Evolutionary conservation across 495 filamentous ascomycete species (phyloP).

Genomic region (Penicillium simplicissimum): DNA sequence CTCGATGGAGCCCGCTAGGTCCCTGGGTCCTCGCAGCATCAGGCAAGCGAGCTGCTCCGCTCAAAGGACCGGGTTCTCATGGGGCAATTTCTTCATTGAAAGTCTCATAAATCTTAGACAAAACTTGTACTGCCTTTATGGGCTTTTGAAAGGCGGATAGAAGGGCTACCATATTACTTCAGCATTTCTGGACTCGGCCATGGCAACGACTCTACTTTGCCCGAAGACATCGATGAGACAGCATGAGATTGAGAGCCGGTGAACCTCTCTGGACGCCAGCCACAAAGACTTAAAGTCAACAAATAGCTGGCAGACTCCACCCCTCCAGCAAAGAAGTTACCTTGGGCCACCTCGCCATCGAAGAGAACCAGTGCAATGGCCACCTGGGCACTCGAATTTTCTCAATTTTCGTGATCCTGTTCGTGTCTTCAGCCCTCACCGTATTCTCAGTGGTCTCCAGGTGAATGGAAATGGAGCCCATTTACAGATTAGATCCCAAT

Average conservation of each 20-base stretch:
- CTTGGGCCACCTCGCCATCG: too few relatives aligned
- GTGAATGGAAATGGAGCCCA: too few relatives aligned
- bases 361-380: too few relatives aligned
- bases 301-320: slow-evolving; percentile 11
- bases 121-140: background rate
- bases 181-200: background rate
- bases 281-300: background rate
- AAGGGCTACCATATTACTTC: background rate
- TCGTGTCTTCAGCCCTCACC: too few relatives aligned
- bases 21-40: slow-evolving; percentile 3
- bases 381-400: too few relatives aligned
- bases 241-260: background rate
- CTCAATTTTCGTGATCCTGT: too few relatives aligned
- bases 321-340: too few relatives aligned
- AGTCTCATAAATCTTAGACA: too few relatives aligned
- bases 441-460: too few relatives aligned
- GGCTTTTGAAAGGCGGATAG: background rate
- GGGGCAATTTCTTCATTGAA: too few relatives aligned
- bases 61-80: background rate
- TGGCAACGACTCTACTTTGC: background rate
- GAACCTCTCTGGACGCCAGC: background rate
- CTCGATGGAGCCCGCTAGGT: background rate
- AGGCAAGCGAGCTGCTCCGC: slow-evolving; percentile 1
- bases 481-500: too few relatives aligned
- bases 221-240: background rate